A percentile compares a stretch with the other conserved stretches of the same genome.
phyloP scores from a whole-genome alignment of 257 asterid species.

The Solanum stenotomum region DNA sequence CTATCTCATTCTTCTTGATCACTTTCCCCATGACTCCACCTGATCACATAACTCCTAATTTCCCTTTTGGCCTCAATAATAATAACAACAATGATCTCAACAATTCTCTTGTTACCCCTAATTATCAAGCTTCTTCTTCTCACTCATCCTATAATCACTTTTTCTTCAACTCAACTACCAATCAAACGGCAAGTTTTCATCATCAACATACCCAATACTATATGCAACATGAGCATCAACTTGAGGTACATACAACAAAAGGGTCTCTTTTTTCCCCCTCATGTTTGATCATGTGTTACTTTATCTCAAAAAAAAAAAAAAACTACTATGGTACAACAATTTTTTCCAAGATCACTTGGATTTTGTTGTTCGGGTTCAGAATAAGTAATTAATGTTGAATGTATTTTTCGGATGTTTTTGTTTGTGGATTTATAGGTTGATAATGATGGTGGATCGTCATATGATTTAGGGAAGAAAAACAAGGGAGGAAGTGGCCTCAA shows the following conservation, averaged over 20 bases:
- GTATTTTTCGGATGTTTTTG: background rate
- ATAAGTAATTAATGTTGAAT: background rate
- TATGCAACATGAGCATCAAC: constrained; percentile 15
- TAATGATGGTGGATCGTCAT: constrained; percentile 22
- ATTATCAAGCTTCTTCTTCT: constrained; percentile 19
- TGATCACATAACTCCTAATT: constrained; percentile 21
- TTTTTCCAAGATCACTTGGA: background rate
- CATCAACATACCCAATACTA: background rate
- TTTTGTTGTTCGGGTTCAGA: background rate
- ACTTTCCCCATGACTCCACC: constrained; percentile 10
- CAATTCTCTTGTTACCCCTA: constrained; percentile 9
- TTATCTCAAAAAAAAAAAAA: background rate
- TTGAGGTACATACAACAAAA: constrained; percentile 21
- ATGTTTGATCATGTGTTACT: background rate
- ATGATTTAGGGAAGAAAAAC: constrained; percentile 24
- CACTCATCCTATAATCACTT: background rate
- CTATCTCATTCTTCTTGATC: background rate
- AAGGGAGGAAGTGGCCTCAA: constrained; percentile 20
- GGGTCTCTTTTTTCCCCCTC: background rate
- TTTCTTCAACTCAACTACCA: constrained; percentile 19
- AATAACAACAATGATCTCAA: background rate
- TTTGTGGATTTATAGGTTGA: background rate
- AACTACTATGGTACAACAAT: background rate
- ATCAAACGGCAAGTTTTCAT: constrained; percentile 23
- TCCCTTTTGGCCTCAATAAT: constrained; percentile 20